A percentile compares a stretch with the other conserved stretches of the same genome.
phyloP scores from a whole-genome alignment of 2,329 filamentous ascomycete species.

The Diplodia mutila region DNA sequence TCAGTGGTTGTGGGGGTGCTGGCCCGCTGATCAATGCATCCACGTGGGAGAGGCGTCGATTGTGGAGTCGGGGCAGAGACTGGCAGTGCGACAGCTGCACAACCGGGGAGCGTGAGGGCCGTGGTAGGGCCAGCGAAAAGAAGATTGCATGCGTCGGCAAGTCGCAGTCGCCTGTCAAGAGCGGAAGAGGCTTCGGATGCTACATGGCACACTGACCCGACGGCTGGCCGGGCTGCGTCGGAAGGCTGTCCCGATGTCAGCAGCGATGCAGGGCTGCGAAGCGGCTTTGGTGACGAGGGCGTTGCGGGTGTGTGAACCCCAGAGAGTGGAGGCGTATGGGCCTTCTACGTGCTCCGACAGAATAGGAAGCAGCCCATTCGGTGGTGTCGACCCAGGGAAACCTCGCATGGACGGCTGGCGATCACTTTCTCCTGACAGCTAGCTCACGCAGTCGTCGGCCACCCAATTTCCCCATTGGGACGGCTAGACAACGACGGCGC shows the following conservation, averaged over 20 bases:
- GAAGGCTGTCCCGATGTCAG: background rate
- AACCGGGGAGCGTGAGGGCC: background rate
- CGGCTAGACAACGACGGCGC: background rate
- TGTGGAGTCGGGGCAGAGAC: constrained; percentile 7
- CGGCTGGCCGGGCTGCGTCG: background rate
- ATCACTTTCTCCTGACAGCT: constrained; percentile 13
- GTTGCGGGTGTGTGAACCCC: background rate
- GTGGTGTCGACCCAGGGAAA: constrained; percentile 3
- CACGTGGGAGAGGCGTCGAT: constrained; percentile 1
- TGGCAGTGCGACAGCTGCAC: constrained; percentile 14
- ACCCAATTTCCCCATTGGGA: constrained; percentile 12
- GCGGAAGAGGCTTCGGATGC: background rate
- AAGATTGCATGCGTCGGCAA: constrained; percentile 2
- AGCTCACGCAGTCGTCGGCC: constrained; percentile 15
- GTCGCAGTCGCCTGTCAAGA: background rate
- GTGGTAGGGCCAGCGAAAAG: background rate
- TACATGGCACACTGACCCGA: background rate
- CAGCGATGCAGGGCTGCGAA: background rate
- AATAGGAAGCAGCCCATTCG: background rate
- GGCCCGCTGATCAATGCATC: constrained; percentile 17
- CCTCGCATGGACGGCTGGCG: constrained; percentile 10
- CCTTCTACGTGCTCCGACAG: background rate
- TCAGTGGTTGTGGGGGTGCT: background rate
- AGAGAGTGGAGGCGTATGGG: background rate
- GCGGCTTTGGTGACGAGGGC: background rate